Conservation (phyloP, 2,329 filamentous ascomycete species). For the Colletotrichum somersetense region DNA sequence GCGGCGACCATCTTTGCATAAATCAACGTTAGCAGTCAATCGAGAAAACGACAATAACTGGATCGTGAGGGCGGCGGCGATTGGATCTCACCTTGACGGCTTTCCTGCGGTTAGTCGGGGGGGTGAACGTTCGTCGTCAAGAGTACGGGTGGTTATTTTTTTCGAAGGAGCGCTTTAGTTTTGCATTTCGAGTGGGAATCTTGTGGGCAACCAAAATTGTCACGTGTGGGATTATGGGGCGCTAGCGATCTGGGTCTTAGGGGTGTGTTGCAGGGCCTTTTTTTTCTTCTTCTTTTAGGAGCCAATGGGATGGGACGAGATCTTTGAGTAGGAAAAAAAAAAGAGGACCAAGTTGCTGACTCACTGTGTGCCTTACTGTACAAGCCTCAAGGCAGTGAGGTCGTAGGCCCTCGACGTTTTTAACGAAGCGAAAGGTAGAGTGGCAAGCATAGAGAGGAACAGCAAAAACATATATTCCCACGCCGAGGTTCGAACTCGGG, state of each 20-base stretch:
- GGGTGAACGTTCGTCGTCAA: conserved; percentile 29
- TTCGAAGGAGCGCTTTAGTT: too few species aligned
- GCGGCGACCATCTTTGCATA: conserved; percentile 89
- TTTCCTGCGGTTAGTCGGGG: conserved; percentile 51
- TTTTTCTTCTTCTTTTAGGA: too few species aligned
- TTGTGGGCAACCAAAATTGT: too few species aligned
- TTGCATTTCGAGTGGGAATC: too few species aligned
- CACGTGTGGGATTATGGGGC: too few species aligned
- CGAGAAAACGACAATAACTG: conserved; percentile 21
- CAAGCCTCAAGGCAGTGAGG: too few species aligned
- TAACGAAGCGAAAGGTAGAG: neutral
- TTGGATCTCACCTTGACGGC: conserved; percentile 56
- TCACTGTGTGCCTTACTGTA: neutral
- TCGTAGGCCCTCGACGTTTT: neutral
- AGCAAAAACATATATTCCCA: conserved; percentile 5
- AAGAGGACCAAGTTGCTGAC: too few species aligned
- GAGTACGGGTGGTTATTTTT: too few species aligned
- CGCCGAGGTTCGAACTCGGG: conserved; percentile 38
- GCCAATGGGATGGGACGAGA: too few species aligned
- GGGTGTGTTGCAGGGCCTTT: too few species aligned
- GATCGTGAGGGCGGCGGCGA: conserved; percentile 36
- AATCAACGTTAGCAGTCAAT: conserved; percentile 50
- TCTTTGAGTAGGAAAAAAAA: too few species aligned
- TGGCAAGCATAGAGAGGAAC: rapidly evolving
- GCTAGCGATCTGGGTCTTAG: too few species aligned